phyloP scores from a whole-genome alignment of 768 basidiomycete genomes.

The Tubosaeta brunneosetosa region DNA sequence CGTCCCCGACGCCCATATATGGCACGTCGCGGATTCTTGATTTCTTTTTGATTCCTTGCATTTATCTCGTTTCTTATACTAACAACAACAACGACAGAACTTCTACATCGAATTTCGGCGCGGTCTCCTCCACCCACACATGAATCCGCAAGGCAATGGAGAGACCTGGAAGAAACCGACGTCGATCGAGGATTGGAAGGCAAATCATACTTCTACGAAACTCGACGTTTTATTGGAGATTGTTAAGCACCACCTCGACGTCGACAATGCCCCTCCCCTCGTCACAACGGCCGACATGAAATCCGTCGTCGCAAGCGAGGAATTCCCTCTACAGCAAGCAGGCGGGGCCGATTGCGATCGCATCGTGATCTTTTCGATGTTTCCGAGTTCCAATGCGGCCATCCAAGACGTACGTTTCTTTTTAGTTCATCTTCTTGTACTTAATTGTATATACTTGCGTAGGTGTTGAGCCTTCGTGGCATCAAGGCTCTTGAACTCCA shows the following conservation, averaged over 20 bases:
- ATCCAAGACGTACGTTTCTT: background rate
- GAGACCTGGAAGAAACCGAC: background rate
- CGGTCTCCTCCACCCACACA: background rate
- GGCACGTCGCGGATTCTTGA: too few relatives aligned
- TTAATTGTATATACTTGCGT: background rate
- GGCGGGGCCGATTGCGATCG: background rate
- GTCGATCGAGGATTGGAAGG: background rate
- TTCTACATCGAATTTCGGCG: conserved; percentile 5
- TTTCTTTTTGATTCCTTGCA: too few relatives aligned
- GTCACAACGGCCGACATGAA: too few relatives aligned
- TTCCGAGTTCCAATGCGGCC: background rate
- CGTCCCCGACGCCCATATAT: too few relatives aligned
- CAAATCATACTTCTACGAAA: background rate
- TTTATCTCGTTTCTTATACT: too few relatives aligned
- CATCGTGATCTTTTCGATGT: background rate
- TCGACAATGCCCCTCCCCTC: background rate
- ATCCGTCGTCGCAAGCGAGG: too few relatives aligned
- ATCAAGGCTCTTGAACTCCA: conserved; percentile 3
- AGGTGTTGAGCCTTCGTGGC: background rate
- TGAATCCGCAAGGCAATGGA: background rate
- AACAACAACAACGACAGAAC: background rate
- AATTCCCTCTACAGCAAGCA: too few relatives aligned
- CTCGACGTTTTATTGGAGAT: background rate
- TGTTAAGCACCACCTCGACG: background rate
- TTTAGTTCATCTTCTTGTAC: background rate